Percentiles rank a stretch among this genome's conserved stretches.
phyloP scores from a whole-genome alignment of 768 basidiomycete genomes.

The Filobasidium wieringae region DNA sequence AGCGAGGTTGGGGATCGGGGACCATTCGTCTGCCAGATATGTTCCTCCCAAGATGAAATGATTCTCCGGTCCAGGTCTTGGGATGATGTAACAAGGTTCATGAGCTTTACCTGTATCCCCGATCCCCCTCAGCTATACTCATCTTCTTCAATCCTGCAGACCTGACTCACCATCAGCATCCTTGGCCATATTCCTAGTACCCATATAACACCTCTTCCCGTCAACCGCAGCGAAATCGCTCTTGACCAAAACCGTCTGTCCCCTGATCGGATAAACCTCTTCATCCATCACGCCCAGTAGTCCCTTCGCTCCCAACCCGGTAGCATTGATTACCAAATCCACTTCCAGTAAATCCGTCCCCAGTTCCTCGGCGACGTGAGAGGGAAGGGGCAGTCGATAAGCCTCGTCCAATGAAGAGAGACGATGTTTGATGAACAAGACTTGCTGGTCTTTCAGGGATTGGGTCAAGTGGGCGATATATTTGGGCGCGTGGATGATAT shows the following conservation, averaged over 20 bases:
- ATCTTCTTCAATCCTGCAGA: no score
- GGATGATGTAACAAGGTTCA: slow-evolving; percentile 51
- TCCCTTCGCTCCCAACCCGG: slow-evolving; percentile 53
- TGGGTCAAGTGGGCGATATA: slow-evolving; percentile 48
- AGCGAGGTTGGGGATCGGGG: slow-evolving; percentile 46
- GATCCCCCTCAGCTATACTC: neutral
- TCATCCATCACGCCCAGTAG: slow-evolving; percentile 73
- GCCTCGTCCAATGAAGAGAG: slow-evolving; percentile 46
- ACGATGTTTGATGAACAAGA: slow-evolving; percentile 43
- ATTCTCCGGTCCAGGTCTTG: slow-evolving; percentile 45
- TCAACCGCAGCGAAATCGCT: slow-evolving; percentile 46
- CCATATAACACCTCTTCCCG: slow-evolving; percentile 42
- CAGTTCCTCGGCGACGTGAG: slow-evolving; percentile 18
- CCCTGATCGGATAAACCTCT: slow-evolving; percentile 59
- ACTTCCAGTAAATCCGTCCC: slow-evolving; percentile 17
- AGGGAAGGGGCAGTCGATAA: slow-evolving; percentile 34
- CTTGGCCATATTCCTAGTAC: slow-evolving; percentile 5
- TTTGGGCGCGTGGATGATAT: slow-evolving; percentile 46
- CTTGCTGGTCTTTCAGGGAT: slow-evolving; percentile 41
- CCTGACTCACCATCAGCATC: neutral
- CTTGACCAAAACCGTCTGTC: slow-evolving; percentile 66
- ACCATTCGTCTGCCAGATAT: slow-evolving; percentile 43
- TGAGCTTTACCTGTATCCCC: slow-evolving; percentile 6
- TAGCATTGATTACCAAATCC: slow-evolving; percentile 49
- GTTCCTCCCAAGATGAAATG: slow-evolving; percentile 51